phyloP scores from a whole-genome alignment of 208 protist genomes.

The Crithidia expoeki region DNA sequence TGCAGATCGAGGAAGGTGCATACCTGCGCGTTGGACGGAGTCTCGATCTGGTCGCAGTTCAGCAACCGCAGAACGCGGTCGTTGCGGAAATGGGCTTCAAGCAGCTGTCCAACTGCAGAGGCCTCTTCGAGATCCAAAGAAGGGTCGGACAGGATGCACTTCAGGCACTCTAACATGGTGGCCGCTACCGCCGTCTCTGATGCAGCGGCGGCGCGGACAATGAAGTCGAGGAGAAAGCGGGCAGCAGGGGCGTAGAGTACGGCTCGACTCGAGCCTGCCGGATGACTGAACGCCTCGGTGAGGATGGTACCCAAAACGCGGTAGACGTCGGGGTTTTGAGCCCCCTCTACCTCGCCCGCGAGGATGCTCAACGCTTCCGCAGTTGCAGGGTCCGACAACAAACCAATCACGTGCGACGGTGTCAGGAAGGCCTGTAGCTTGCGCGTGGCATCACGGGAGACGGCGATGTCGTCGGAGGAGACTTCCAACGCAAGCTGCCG shows the following conservation, averaged over 20 bases:
- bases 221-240: constrained; percentile 44
- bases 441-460: constrained; percentile 33
- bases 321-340: constrained; percentile 60
- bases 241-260: constrained; percentile 39
- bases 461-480: constrained; percentile 43
- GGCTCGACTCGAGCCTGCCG: not conserved
- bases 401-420: constrained; percentile 22
- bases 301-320: constrained; percentile 40
- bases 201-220: constrained; percentile 29
- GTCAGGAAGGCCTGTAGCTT: constrained; percentile 30
- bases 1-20: constrained; percentile 42
- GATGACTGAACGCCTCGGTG: constrained; percentile 25
- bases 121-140: constrained; percentile 6
- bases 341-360: constrained; percentile 45
- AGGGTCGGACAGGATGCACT: constrained; percentile 27
- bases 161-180: constrained; percentile 22
- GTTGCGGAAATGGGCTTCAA: constrained; percentile 45
- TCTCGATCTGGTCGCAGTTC: constrained; percentile 63
- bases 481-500: constrained; percentile 32
- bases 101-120: constrained; percentile 32
- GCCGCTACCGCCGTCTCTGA: constrained; percentile 31
- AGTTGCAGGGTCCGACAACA: constrained; percentile 17
- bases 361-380: constrained; percentile 24
- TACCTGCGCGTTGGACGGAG: constrained; percentile 41
- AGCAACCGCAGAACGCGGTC: constrained; percentile 73